Percentiles rank a stretch among this genome's conserved stretches.
phyloP scores from a whole-genome alignment of 495 filamentous ascomycete genomes.

The Tuber borchii region DNA sequence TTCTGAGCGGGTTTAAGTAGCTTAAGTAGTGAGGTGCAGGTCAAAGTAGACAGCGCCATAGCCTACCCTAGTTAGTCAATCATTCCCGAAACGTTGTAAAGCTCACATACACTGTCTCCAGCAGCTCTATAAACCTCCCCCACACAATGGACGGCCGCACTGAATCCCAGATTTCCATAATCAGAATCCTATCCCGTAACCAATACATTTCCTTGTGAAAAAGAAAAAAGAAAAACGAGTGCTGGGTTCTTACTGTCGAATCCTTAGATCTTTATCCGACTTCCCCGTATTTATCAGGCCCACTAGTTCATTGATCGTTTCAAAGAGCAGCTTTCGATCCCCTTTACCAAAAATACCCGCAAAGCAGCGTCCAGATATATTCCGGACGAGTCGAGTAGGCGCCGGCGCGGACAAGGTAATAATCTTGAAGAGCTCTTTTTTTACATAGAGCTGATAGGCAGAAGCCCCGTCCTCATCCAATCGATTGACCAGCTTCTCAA shows the following conservation, averaged over 20 bases:
- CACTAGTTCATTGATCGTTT: slow-evolving; percentile 84
- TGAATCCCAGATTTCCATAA: slow-evolving; percentile 51
- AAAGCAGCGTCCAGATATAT: slow-evolving; percentile 77
- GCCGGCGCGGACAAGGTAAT: slow-evolving; percentile 77
- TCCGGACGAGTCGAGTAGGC: slow-evolving; percentile 81
- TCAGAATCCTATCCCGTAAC: slow-evolving; percentile 17
- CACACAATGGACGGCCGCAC: slow-evolving; percentile 77
- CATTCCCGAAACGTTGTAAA: slow-evolving; percentile 10
- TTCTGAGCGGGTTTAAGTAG: slow-evolving; percentile 71
- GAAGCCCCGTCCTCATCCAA: slow-evolving; percentile 72
- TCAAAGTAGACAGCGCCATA: slow-evolving; percentile 71
- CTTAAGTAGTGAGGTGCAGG: slow-evolving; percentile 64
- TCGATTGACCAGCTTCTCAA: slow-evolving; percentile 70
- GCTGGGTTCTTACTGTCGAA: slow-evolving; percentile 37
- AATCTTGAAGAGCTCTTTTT: slow-evolving; percentile 84
- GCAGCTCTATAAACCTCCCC: slow-evolving; percentile 83
- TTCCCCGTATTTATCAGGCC: slow-evolving; percentile 70
- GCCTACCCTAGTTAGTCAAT: slow-evolving; percentile 40
- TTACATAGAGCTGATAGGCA: slow-evolving; percentile 78
- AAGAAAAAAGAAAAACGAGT: slow-evolving; percentile 7
- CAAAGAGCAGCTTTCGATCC: slow-evolving; percentile 84
- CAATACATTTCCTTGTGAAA: not conserved
- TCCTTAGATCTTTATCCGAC: slow-evolving; percentile 65
- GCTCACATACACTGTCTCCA: slow-evolving; percentile 64
- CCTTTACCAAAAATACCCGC: slow-evolving; percentile 78